Evolutionary conservation across 345 rosid species (phyloP).

Genomic region (Rhodamnia rubescens): DNA sequence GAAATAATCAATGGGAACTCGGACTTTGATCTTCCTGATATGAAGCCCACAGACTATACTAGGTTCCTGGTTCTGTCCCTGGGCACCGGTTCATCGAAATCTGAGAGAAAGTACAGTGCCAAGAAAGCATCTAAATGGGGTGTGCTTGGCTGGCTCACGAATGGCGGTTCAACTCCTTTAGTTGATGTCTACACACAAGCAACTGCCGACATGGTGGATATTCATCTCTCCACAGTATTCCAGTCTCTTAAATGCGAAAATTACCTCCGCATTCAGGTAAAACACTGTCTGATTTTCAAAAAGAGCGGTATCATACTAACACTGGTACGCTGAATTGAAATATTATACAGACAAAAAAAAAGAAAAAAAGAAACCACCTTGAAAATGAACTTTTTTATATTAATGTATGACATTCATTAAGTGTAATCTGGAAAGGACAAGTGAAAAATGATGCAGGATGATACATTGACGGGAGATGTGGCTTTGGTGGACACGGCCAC

Average conservation of each 20-base stretch:
- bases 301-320: background rate
- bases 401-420: background rate
- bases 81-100: slow-evolving; percentile 24
- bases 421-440: background rate
- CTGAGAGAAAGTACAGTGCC: slow-evolving; percentile 15
- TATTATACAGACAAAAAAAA: background rate
- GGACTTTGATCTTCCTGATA: slow-evolving; percentile 5
- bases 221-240: slow-evolving; percentile 23
- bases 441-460: slow-evolving; percentile 22
- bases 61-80: slow-evolving; percentile 24
- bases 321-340: background rate
- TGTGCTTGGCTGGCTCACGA: slow-evolving; percentile 23
- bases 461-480: slow-evolving; percentile 22
- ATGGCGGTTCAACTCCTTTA: slow-evolving; percentile 15
- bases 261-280: slow-evolving; percentile 43
- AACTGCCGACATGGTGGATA: slow-evolving; percentile 26
- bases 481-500: slow-evolving; percentile 48
- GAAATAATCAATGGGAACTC: slow-evolving; percentile 3
- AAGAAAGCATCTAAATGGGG: slow-evolving; percentile 28
- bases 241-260: slow-evolving; percentile 24
- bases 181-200: slow-evolving; percentile 25
- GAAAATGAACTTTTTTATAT: background rate
- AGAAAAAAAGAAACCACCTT: background rate
- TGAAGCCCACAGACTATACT: slow-evolving; percentile 17
- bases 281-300: background rate